phyloP scores from a whole-genome alignment of 2,329 filamentous ascomycete genomes.

The Colletotrichum kahawae region DNA sequence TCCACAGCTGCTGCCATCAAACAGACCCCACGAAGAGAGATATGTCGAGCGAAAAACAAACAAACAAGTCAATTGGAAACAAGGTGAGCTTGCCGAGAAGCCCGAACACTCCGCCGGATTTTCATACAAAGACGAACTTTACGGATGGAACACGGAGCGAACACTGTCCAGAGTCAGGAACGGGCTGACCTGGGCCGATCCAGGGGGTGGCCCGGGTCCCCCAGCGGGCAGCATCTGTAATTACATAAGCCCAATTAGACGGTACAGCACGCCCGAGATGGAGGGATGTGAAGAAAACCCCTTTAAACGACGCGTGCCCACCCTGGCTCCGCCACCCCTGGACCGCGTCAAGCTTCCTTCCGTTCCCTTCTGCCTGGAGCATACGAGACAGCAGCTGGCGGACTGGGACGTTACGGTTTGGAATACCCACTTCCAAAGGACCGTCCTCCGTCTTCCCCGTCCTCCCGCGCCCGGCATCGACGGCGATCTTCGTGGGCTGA shows the following conservation, averaged over 20 bases:
- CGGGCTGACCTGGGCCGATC: neutral
- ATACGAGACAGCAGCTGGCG: neutral
- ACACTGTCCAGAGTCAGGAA: neutral
- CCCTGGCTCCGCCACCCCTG: neutral
- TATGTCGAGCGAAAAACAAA: neutral
- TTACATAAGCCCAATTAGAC: constrained; percentile 5
- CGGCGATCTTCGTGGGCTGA: neutral
- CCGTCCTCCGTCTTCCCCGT: neutral
- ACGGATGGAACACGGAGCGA: neutral
- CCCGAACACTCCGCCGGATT: neutral
- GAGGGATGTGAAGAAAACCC: neutral
- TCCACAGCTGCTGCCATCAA: neutral
- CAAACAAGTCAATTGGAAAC: neutral
- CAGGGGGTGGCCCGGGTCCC: neutral
- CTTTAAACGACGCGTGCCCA: constrained; percentile 1
- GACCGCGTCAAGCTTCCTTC: constrained; percentile 22
- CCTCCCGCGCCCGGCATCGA: neutral
- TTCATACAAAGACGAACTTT: neutral
- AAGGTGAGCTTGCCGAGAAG: neutral
- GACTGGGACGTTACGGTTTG: neutral
- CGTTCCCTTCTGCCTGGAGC: neutral
- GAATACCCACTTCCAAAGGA: neutral
- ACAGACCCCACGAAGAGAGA: neutral
- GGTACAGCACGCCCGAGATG: neutral
- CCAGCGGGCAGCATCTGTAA: neutral